Conservation (phyloP, 345 rosid species). For the Eucalyptus tenuipes region DNA sequence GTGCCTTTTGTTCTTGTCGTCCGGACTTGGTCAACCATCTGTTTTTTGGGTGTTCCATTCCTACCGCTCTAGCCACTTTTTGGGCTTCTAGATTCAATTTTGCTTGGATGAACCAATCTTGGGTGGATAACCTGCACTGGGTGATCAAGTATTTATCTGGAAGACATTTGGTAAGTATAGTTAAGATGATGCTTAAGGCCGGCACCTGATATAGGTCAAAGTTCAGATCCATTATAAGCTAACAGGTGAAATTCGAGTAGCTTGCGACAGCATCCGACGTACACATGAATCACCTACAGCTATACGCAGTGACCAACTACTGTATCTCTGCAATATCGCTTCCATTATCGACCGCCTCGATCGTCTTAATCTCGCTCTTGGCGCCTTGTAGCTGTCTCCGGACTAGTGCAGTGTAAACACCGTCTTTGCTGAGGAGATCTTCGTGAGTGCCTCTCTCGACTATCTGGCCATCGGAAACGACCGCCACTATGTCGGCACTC, state of each 20-base stretch:
- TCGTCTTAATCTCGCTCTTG: neutral
- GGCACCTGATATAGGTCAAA: neutral
- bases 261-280: neutral
- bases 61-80: no score
- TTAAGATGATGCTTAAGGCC: neutral
- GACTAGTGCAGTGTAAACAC: constrained; percentile 55
- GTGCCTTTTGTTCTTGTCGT: no score
- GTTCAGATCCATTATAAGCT: neutral
- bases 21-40: no score
- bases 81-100: no score
- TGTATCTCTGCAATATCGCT: fast-evolving
- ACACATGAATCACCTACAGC: neutral
- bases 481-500: constrained; percentile 72
- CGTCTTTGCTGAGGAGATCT: constrained; percentile 31
- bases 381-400: constrained; percentile 43
- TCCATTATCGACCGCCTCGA: neutral
- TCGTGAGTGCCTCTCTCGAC: constrained; percentile 47
- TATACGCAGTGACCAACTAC: neutral
- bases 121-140: no score
- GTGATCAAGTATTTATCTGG: no score
- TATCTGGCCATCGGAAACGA: constrained; percentile 73
- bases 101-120: no score
- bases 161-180: neutral
- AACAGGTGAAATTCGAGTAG: neutral
- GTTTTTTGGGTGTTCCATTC: no score